phyloP scores from a whole-genome alignment of 805 yeast species.

The Schizosaccharomyces octosporus region DNA sequence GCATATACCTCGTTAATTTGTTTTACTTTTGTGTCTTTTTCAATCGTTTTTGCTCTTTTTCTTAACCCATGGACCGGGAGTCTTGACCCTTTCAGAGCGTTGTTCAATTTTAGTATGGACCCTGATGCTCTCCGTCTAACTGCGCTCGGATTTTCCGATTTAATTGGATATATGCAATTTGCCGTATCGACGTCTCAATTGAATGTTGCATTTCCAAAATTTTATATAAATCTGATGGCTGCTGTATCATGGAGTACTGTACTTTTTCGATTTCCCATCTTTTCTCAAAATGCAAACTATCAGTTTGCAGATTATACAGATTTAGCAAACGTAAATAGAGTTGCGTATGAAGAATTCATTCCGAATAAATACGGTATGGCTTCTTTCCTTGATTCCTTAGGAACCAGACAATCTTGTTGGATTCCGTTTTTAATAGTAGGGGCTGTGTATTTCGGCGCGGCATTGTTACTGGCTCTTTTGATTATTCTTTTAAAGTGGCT shows the following conservation, averaged over 20 bases:
- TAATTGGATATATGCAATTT: slow-evolving; percentile 32
- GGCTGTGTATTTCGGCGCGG: not conserved
- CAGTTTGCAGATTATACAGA: not conserved
- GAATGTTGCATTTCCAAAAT: slow-evolving; percentile 1
- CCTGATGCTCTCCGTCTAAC: slow-evolving; percentile 26
- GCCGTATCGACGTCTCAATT: slow-evolving; percentile 32
- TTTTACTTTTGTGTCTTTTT: slow-evolving; percentile 10
- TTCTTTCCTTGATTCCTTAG: not conserved
- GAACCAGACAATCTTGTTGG: not conserved
- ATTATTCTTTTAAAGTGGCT: not conserved
- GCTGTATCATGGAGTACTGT: not conserved
- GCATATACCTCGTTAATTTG: not conserved
- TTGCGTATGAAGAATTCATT: not conserved
- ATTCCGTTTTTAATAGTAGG: not conserved
- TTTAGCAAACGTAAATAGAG: not conserved
- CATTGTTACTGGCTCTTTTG: not conserved
- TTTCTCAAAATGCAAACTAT: not conserved
- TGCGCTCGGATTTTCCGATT: slow-evolving; percentile 27
- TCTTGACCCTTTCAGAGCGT: slow-evolving; percentile 28
- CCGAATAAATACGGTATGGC: not conserved
- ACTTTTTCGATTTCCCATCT: not conserved
- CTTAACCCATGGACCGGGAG: slow-evolving; percentile 33
- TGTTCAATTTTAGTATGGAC: slow-evolving; percentile 32
- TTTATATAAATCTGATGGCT: not conserved
- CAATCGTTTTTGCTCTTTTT: slow-evolving; percentile 17